Percentiles rank a stretch among this genome's conserved stretches.
These are phyloP conservation scores for Malus hybrid DNA, from an alignment of 331 rosid genomes.

Conservation along the genomic window DNA sequence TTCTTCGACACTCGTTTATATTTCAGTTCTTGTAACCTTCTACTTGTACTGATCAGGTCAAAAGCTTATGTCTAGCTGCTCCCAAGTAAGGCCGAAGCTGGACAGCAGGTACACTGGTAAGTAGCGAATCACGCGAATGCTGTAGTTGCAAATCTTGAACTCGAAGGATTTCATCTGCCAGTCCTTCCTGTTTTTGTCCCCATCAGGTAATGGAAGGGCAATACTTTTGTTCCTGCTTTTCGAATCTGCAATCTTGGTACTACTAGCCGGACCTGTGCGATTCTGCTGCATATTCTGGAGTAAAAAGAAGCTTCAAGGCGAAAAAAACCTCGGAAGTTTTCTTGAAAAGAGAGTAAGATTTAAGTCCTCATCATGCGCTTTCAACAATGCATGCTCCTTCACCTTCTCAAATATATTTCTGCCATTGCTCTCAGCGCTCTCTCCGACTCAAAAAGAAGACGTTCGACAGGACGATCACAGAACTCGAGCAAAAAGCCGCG, in stretches of 20 bases:
- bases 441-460: slow-evolving; percentile 56
- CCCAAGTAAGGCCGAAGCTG: slow-evolving; percentile 54
- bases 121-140: slow-evolving; percentile 5
- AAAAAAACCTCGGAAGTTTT: slow-evolving; percentile 57
- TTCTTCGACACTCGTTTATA: not conserved
- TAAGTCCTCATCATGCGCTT: not conserved
- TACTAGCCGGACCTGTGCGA: slow-evolving; percentile 42
- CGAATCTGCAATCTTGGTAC: slow-evolving; percentile 40
- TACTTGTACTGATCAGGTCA: slow-evolving; percentile 24
- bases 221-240: slow-evolving; percentile 56
- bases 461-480: slow-evolving; percentile 44
- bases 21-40: slow-evolving; percentile 1
- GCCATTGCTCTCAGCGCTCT: slow-evolving; percentile 37
- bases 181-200: not conserved
- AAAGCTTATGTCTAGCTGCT: slow-evolving; percentile 65
- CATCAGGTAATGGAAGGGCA: slow-evolving; percentile 55
- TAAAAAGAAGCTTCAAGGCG: slow-evolving; percentile 60
- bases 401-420: not conserved
- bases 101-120: slow-evolving; percentile 60
- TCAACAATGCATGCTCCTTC: not conserved
- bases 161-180: not conserved
- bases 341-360: slow-evolving; percentile 60
- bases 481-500: slow-evolving; percentile 39
- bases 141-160: not conserved
- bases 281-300: slow-evolving; percentile 72